Evolutionary conservation across 1,284 basidiomycete genomes (phyloP).

Genomic region (Ustilago loliicola): DNA sequence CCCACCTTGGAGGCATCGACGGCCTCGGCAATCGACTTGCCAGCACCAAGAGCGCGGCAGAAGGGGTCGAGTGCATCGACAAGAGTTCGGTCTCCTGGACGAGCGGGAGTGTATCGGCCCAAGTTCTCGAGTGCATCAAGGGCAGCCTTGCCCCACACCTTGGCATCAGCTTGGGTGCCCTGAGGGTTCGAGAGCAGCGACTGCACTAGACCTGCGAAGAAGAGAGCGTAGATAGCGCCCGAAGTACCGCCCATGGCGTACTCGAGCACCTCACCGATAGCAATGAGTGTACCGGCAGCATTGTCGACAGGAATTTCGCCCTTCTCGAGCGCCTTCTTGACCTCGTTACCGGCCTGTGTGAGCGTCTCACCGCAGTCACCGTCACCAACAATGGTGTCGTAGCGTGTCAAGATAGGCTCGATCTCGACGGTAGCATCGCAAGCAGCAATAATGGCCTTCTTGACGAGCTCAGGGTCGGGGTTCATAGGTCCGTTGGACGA

Average conservation of each 20-base stretch:
- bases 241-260: constrained; percentile 71
- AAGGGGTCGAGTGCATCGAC: constrained; percentile 75
- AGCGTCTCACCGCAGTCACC: constrained; percentile 70
- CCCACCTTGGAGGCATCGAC: constrained; percentile 72
- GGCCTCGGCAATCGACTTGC: constrained; percentile 69
- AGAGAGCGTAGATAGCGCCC: constrained; percentile 74
- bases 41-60: constrained; percentile 70
- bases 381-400: constrained; percentile 72
- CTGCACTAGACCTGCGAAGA: constrained; percentile 73
- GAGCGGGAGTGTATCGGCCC: constrained; percentile 74
- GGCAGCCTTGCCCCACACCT: constrained; percentile 65
- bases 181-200: constrained; percentile 55
- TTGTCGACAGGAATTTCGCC: constrained; percentile 63
- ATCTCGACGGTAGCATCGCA: constrained; percentile 70
- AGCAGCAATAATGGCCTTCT: constrained; percentile 67
- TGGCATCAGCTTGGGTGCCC: constrained; percentile 50
- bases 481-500: constrained; percentile 60
- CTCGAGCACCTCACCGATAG: constrained; percentile 67
- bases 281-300: constrained; percentile 63
- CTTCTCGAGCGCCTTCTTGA: constrained; percentile 61
- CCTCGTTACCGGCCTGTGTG: constrained; percentile 59
- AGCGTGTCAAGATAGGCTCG: constrained; percentile 73
- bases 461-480: constrained; percentile 60
- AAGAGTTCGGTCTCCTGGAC: constrained; percentile 75
- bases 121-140: constrained; percentile 64